Evolutionary conservation across 2,329 filamentous ascomycete genomes (phyloP), one percentile per base, ranked within the genome.

Genomic region (Phaeosphaeria sp.): DNA sequence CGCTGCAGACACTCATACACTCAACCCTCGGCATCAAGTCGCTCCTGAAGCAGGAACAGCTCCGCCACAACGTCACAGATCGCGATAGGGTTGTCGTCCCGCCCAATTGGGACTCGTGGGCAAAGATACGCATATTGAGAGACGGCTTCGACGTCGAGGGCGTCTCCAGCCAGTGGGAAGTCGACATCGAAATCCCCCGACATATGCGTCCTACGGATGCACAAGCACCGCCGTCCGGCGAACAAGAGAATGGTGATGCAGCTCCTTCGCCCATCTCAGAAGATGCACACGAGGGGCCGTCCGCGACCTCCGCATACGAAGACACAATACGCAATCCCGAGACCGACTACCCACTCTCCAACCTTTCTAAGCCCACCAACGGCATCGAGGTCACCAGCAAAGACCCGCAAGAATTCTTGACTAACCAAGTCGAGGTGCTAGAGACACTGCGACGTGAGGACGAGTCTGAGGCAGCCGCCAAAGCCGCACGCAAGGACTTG

Each of bases 41-140:
- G 21, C 84, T 95, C 20, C 81, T 96, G 18, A 87, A 77, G 59
- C 76, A 78, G 56, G 73, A 77, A 52, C 67, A 75, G 44, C 65
- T 80, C 11, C 72, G 77, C 52, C 74, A 93, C 75, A 96, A 97
- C 69, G 91, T 96, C 59, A 95, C 96, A 65, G 95, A 95, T 79
- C 86, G 94, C 58, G 93, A 97, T 77, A 96, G 96, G 82, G 93
- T 99, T 54, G 84, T 97, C 5, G 91, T 99, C 0, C 94, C 94
- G 1, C 90, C 93, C 17, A 97, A 97, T 76, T 99, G 95, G 95
- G 95, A 99, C 77, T 97, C 93, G 0, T 97, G 93, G 91, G 93
- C 93, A 58, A 99, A 98, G 79, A 97, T 99, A 59, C 86, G 94
- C 43, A 92, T 98, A 46, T 82, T 98, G 25, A 87, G 92, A 53